These are phyloP conservation scores for Cordyceps sp. DNA, from an alignment of 2,329 filamentous ascomycete genomes.

Conservation along the genomic window DNA sequence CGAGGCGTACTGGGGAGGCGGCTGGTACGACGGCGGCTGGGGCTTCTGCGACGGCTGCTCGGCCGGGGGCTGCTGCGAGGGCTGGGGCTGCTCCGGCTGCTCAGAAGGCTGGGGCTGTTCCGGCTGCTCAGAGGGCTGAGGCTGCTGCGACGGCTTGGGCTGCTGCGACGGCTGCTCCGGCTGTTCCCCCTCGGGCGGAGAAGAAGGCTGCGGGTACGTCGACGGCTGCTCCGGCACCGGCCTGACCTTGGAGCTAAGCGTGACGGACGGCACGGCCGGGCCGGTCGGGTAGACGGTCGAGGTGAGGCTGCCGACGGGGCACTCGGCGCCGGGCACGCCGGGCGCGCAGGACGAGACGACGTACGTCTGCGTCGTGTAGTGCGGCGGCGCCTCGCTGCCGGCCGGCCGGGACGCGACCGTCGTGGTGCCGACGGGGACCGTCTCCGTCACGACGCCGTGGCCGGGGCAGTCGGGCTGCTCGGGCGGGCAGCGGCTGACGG, in stretches of 20 bases:
- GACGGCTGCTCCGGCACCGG: neutral
- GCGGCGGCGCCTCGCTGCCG: too few relatives aligned
- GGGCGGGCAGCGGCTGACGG: constrained; percentile 33
- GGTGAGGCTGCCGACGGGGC: constrained; percentile 13
- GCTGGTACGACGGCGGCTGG: neutral
- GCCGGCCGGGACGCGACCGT: too few relatives aligned
- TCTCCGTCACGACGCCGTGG: constrained; percentile 8
- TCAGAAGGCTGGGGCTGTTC: too few relatives aligned
- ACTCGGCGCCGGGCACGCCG: constrained; percentile 12
- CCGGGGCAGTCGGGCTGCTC: constrained; percentile 16
- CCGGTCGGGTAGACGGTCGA: constrained; percentile 12
- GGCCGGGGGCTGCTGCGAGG: too few relatives aligned
- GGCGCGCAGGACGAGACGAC: constrained; percentile 16
- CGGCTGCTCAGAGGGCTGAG: neutral
- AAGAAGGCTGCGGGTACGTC: too few relatives aligned
- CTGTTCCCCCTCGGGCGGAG: too few relatives aligned
- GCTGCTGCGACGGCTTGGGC: neutral
- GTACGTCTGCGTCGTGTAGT: constrained; percentile 15
- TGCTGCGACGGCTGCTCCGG: neutral
- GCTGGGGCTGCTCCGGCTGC: too few relatives aligned
- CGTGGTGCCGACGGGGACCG: constrained; percentile 21
- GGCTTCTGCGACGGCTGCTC: neutral
- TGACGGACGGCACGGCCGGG: constrained; percentile 14
- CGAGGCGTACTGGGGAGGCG: neutral
- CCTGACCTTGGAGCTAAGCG: too few relatives aligned